Evolutionary conservation across 495 filamentous ascomycete genomes (phyloP).

Genomic region (Letharia columbiana): DNA sequence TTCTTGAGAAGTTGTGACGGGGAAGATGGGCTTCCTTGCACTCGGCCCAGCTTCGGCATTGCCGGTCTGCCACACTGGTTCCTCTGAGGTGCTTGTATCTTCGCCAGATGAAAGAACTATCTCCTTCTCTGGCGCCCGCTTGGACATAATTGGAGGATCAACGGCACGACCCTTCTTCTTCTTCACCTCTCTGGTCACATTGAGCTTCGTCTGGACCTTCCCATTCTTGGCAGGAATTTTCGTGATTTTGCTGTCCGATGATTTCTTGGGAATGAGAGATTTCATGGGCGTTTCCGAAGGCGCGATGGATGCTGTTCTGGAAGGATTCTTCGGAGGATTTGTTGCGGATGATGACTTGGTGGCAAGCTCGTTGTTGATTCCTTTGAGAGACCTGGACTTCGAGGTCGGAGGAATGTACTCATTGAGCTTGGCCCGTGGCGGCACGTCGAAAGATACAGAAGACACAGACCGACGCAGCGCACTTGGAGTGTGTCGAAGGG

Average conservation of each 20-base stretch:
- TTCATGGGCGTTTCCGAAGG: not conserved
- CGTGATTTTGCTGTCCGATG: constrained; percentile 3
- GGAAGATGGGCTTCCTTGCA: constrained; percentile 10
- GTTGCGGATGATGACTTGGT: not conserved
- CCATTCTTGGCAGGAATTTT: constrained; percentile 5
- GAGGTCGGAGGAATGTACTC: not conserved
- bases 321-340: not conserved
- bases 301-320: not conserved
- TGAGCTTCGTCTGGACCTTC: constrained; percentile 23
- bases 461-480: constrained; percentile 18
- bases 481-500: constrained; percentile 17
- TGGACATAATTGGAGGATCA: constrained; percentile 8
- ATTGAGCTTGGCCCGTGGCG: not conserved
- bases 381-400: not conserved
- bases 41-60: constrained; percentile 23
- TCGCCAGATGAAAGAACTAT: constrained; percentile 8
- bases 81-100: constrained; percentile 12
- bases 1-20: not conserved
- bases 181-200: constrained; percentile 12
- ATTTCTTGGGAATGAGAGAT: not conserved
- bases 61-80: constrained; percentile 11
- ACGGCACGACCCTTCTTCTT: constrained; percentile 18
- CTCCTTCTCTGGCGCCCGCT: not conserved
- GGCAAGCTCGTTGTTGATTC: constrained; percentile 6
- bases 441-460: constrained; percentile 5